Evolutionary conservation across 2,329 filamentous ascomycete genomes (phyloP).

Genomic region (Claviceps fusiformis): DNA sequence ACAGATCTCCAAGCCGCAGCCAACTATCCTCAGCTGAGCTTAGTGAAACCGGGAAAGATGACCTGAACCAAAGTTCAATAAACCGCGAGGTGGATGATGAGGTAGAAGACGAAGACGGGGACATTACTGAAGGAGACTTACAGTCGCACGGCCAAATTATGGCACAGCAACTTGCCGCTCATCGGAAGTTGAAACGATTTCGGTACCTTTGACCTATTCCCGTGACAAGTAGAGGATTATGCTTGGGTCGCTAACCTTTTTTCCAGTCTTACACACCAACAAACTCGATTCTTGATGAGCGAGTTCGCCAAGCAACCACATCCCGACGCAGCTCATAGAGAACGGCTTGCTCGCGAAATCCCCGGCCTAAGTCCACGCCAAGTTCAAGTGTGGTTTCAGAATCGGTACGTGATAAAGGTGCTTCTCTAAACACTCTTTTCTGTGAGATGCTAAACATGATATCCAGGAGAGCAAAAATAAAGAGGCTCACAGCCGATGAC

Average conservation of each 20-base stretch:
- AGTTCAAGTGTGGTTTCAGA: slow-evolving; percentile 98
- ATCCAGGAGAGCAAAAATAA: slow-evolving; percentile 54
- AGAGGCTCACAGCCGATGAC: slow-evolving; percentile 56
- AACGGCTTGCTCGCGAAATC: slow-evolving; percentile 77
- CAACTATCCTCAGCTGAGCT: slow-evolving; percentile 21
- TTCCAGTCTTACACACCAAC: slow-evolving; percentile 75
- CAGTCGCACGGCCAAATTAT: slow-evolving; percentile 34
- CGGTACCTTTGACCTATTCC: slow-evolving; percentile 35
- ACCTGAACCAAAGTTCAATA: slow-evolving; percentile 15
- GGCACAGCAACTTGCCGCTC: slow-evolving; percentile 42
- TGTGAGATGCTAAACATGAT: neutral
- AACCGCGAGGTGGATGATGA: slow-evolving; percentile 39
- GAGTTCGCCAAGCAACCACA: slow-evolving; percentile 93
- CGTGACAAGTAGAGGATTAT: neutral
- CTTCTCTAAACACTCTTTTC: neutral
- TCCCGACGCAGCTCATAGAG: slow-evolving; percentile 80
- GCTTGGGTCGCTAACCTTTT: slow-evolving; percentile 17
- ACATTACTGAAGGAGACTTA: slow-evolving; percentile 25
- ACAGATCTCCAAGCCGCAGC: neutral
- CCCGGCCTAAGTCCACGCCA: slow-evolving; percentile 83
- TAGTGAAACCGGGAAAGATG: slow-evolving; percentile 23
- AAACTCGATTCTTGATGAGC: slow-evolving; percentile 95
- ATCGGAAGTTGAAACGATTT: slow-evolving; percentile 66
- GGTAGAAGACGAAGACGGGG: slow-evolving; percentile 44
- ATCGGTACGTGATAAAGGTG: slow-evolving; percentile 48